These are phyloP conservation scores for Solanum arcanum DNA, from an alignment of 257 asterid species.

Conservation along the genomic window DNA sequence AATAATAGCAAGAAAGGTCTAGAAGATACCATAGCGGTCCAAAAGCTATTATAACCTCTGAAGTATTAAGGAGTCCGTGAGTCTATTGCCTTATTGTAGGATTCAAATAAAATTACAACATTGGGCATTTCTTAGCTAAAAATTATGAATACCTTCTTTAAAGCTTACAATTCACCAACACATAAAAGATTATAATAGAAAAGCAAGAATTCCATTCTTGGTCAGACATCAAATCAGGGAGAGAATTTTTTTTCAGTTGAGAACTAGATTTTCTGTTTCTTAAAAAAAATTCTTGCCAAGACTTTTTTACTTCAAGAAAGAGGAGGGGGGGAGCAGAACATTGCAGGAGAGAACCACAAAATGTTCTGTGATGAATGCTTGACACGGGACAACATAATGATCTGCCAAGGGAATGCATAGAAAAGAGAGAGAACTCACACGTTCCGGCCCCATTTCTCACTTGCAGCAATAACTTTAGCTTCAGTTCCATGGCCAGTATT, in stretches of 20 bases:
- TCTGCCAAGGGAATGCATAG: background rate
- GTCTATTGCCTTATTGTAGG: background rate
- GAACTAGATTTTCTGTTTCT: background rate
- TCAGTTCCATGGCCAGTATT: slow-evolving; percentile 90
- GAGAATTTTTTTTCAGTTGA: background rate
- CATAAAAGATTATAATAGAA: background rate
- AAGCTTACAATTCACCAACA: background rate
- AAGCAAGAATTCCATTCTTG: background rate
- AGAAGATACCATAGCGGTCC: background rate
- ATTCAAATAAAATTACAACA: background rate
- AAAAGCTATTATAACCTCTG: background rate
- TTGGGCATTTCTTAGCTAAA: background rate
- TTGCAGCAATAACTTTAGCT: slow-evolving; percentile 65
- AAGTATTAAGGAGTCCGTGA: background rate
- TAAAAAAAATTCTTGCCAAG: background rate
- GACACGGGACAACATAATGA: background rate
- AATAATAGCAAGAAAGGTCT: background rate
- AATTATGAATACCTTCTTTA: background rate
- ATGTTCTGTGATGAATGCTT: background rate
- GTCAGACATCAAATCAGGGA: background rate
- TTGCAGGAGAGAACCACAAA: background rate
- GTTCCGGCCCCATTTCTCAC: slow-evolving; percentile 97
- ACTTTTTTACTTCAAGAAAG: background rate
- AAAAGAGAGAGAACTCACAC: slow-evolving; percentile 47
- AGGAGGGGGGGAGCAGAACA: background rate